These are phyloP conservation scores for Biscogniauxia sp. DNA, from an alignment of 2,329 filamentous ascomycete genomes.

Conservation along the genomic window DNA sequence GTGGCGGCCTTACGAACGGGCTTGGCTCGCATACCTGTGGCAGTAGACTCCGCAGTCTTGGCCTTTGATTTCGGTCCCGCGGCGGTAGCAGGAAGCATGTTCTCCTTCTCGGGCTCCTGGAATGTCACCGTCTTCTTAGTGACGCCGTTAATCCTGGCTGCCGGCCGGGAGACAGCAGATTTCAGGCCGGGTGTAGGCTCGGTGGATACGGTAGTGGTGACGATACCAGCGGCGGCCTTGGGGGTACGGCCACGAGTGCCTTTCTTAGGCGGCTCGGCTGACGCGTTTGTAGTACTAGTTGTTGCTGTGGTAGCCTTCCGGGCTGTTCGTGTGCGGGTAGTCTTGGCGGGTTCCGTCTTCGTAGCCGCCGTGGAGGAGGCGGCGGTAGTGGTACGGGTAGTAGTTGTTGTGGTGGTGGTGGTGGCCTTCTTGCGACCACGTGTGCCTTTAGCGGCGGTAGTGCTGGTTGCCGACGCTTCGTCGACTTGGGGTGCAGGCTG, in stretches of 20 bases:
- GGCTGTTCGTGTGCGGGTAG: constrained; percentile 27
- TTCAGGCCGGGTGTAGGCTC: constrained; percentile 37
- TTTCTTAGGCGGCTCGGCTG: constrained; percentile 36
- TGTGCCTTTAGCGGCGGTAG: constrained; percentile 31
- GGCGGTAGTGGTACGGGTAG: constrained; percentile 38
- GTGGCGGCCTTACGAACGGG: constrained; percentile 48
- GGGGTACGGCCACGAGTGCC: constrained; percentile 35
- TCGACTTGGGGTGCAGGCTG: constrained; percentile 32
- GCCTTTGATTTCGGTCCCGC: constrained; percentile 32
- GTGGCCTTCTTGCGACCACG: constrained; percentile 38
- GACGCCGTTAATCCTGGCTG: constrained; percentile 19
- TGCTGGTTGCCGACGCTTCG: constrained; percentile 6
- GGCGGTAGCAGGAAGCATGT: constrained; percentile 43
- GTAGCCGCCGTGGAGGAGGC: constrained; percentile 26
- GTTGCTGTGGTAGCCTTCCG: constrained; percentile 29
- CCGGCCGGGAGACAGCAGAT: constrained; percentile 37
- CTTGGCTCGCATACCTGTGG: constrained; percentile 42
- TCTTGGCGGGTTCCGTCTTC: constrained; percentile 29
- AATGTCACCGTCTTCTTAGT: constrained; percentile 62
- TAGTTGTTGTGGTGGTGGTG: constrained; percentile 20
- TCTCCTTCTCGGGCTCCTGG: constrained; percentile 64
- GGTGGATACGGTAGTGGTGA: constrained; percentile 32
- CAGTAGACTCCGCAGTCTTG: constrained; percentile 32
- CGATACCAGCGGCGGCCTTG: constrained; percentile 42
- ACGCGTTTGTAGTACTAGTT: constrained; percentile 23